Evolutionary conservation across 2,329 filamentous ascomycete species (phyloP).

Genomic region (Chaetomiaceae sp.): DNA sequence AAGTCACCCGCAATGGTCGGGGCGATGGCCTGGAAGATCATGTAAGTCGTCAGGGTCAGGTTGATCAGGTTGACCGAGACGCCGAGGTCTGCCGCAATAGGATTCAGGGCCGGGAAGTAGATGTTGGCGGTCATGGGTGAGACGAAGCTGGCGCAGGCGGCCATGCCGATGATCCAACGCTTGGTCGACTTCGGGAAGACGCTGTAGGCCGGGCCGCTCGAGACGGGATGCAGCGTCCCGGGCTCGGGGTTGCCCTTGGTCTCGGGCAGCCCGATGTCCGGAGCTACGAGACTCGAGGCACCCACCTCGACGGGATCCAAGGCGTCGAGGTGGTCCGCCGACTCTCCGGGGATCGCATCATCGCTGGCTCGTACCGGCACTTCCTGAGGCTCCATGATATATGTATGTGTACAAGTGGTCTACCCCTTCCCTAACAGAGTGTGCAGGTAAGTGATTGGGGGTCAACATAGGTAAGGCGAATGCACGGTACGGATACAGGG

Average conservation of each 20-base stretch:
- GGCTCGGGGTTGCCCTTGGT: slow-evolving; percentile 25
- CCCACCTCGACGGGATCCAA: not conserved
- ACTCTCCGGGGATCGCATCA: not conserved
- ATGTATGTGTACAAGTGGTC: not conserved
- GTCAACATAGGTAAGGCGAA: not conserved
- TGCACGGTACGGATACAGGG: no score
- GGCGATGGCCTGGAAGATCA: slow-evolving; percentile 57
- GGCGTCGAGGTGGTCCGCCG: not conserved
- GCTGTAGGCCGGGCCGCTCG: slow-evolving; percentile 37
- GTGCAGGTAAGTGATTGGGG: not conserved
- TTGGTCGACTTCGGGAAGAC: slow-evolving; percentile 38
- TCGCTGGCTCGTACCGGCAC: not conserved
- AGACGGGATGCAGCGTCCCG: slow-evolving; percentile 31
- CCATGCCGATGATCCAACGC: slow-evolving; percentile 48
- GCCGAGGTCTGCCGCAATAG: slow-evolving; percentile 33
- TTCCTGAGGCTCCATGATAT: not conserved
- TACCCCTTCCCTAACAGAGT: not conserved
- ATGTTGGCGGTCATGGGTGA: slow-evolving; percentile 57
- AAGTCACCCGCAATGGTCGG: slow-evolving; percentile 58
- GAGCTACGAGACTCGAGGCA: not conserved
- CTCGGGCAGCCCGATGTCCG: slow-evolving; percentile 2
- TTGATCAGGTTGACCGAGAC: slow-evolving; percentile 39
- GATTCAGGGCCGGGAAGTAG: slow-evolving; percentile 41
- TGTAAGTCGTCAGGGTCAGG: slow-evolving; percentile 52
- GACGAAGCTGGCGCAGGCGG: slow-evolving; percentile 46